Base-by-base conservation (phyloP, 2,329 filamentous ascomycete genomes). In the Diaporthe caulivora region DNA sequence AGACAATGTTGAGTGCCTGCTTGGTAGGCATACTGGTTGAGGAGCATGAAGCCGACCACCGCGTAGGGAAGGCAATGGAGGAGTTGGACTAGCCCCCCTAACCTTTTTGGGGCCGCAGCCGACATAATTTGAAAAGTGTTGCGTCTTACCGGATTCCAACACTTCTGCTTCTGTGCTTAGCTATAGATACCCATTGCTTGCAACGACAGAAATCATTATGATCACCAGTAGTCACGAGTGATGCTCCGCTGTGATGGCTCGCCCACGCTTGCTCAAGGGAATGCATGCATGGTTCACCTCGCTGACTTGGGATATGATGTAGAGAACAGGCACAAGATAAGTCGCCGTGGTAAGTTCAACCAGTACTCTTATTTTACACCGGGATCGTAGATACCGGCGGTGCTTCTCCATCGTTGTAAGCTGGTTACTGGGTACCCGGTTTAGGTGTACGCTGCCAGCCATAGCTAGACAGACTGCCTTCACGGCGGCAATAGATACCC, bases 1-100 rank as follows among this genome's bases (percentile, higher is more conserved):
- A 93, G 83, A 90, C 89, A 3, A 93, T 93, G 92, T 80, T 93
- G 73, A 83, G 87, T 37, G 87, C 87, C 7, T 93, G 91, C 79
- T 81, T 93, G 74, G 83, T 93, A 21, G 92, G 92, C 1, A 83
- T 93, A 67, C 82, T 91, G 71, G 91, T 93, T 8, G 87, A 89
- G 0, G 92, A 93, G 78, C 84, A 85, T 60, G 86, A 87, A 80
- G 82, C 78, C 49, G 80, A 83, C 68, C 82, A 79, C 9, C 76
- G 76, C 29, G 74, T 49, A 10, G 79, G 80, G 57, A 84, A 81
- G 24, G 81, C 82, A 34, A 89, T 91, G 88, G 90, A 92, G 47
- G 84, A 88, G 77, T 91, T 92, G 90, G 91, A 92, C 78, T 91
- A 65, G 42, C 17, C 13, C 40, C 17, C 53, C 53, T 6, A 9